Conservation (phyloP, 2,329 filamentous ascomycete genomes). For the Dichotomopilus funicola region DNA sequence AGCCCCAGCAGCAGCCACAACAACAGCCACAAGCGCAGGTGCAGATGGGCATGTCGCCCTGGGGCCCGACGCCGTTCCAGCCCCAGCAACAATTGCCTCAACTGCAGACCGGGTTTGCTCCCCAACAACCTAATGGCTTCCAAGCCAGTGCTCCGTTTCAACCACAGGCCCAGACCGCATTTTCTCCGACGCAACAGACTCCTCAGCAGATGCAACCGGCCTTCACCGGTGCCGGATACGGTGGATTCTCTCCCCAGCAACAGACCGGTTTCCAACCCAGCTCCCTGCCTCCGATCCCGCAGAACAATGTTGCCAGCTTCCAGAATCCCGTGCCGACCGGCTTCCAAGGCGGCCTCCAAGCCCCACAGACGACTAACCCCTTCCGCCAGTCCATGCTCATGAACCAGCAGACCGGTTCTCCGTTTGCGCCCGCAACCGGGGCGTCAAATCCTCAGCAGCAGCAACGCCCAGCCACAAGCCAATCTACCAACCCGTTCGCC, state of each 20-base stretch:
- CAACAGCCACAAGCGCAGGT: conserved; percentile 23
- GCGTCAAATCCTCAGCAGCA: conserved; percentile 15
- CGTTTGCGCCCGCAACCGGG: conserved; percentile 12
- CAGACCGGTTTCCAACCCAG: conserved; percentile 51
- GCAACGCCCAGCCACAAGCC: conserved; percentile 40
- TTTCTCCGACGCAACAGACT: conserved; percentile 35
- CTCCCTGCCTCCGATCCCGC: conserved; percentile 50
- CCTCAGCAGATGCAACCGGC: conserved; percentile 40
- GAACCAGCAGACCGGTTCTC: conserved; percentile 38
- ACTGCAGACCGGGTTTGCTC: conserved; percentile 37
- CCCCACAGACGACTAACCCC: conserved; percentile 69
- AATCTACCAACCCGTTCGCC: conserved; percentile 84
- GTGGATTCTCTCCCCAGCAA: conserved; percentile 70
- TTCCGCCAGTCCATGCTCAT: conserved; percentile 88
- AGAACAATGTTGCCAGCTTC: conserved; percentile 48
- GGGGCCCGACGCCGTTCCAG: conserved; percentile 31
- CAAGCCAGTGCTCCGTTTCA: conserved; percentile 37
- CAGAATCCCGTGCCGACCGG: conserved; percentile 40
- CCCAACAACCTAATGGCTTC: conserved; percentile 34
- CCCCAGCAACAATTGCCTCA: conserved; percentile 32
- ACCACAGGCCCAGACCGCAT: conserved; percentile 27
- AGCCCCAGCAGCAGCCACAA: conserved; percentile 33
- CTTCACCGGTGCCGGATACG: conserved; percentile 71
- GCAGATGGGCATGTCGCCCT: conserved; percentile 33
- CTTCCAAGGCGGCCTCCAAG: conserved; percentile 36